Percentiles rank a stretch among this genome's conserved stretches.
These are phyloP conservation scores for Wickerhamiella parazyma DNA, from an alignment of 805 yeast genomes.

Conservation along the genomic window DNA sequence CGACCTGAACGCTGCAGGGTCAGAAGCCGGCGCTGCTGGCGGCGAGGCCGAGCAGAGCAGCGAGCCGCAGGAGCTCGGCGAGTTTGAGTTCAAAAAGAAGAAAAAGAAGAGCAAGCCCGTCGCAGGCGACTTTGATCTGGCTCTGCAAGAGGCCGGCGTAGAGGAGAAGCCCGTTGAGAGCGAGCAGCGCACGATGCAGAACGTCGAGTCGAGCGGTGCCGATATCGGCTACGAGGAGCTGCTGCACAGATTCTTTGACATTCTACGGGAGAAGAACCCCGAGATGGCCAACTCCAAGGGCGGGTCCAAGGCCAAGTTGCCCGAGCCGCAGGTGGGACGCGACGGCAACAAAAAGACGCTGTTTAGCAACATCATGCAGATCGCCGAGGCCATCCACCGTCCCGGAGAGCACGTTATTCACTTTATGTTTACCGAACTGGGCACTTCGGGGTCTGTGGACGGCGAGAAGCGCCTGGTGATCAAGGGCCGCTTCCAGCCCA, in stretches of 20 bases:
- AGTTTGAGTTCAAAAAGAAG: constrained; percentile 56
- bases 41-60: constrained; percentile 46
- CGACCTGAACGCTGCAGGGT: constrained; percentile 28
- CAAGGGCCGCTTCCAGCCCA: constrained; percentile 96
- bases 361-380: constrained; percentile 91
- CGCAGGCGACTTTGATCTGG: constrained; percentile 74
- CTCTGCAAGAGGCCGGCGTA: constrained; percentile 81
- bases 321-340: constrained; percentile 93
- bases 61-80: constrained; percentile 28
- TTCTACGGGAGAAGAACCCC: constrained; percentile 87
- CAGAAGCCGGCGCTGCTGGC: constrained; percentile 26
- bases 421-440: constrained; percentile 94
- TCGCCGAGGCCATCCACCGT: constrained; percentile 86
- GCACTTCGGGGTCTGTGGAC: constrained; percentile 98
- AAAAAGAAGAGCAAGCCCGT: constrained; percentile 42
- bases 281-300: constrained; percentile 95
- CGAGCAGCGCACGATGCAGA: constrained; percentile 13
- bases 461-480: constrained; percentile 94
- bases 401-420: constrained; percentile 95
- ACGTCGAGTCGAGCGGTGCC: constrained; percentile 30
- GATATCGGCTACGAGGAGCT: constrained; percentile 66
- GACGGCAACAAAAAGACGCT: constrained; percentile 95
- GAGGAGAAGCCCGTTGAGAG: constrained; percentile 31
- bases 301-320: constrained; percentile 86
- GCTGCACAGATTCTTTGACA: constrained; percentile 70